Percentiles rank a stretch among this genome's conserved stretches.
These are phyloP conservation scores for Asterochloris sp. DNA, from an alignment of 139 green algal species.

Conservation along the genomic window DNA sequence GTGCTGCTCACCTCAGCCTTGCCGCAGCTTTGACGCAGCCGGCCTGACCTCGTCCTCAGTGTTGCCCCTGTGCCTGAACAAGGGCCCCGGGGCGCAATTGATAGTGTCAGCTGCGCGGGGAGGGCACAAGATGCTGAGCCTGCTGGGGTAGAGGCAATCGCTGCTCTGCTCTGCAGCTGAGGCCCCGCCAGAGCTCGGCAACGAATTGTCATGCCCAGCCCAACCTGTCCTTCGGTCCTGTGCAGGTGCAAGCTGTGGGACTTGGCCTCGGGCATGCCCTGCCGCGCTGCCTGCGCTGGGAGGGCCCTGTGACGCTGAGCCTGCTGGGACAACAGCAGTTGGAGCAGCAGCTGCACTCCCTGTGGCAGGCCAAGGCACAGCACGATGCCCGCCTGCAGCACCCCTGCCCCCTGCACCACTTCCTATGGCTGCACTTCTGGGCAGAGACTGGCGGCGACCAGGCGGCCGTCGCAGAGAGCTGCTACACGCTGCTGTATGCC, in stretches of 20 bases:
- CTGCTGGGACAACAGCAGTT: not conserved
- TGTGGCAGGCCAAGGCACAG: constrained; percentile 11
- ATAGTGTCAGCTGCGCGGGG: too few relatives aligned
- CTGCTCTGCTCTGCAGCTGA: too few relatives aligned
- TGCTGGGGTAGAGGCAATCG: too few relatives aligned
- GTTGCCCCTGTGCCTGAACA: too few relatives aligned
- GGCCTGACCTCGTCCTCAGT: too few relatives aligned
- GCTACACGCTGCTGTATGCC: constrained; percentile 10
- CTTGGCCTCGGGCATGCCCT: not conserved
- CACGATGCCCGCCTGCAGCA: not conserved
- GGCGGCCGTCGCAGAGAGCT: not conserved
- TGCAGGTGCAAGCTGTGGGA: constrained; percentile 4
- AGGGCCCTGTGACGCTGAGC: not conserved
- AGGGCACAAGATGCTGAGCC: too few relatives aligned
- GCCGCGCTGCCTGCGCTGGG: not conserved
- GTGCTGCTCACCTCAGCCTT: too few relatives aligned
- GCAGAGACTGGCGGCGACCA: constrained; percentile 2
- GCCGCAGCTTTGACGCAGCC: too few relatives aligned
- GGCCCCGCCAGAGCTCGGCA: too few relatives aligned
- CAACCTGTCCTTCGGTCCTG: not conserved
- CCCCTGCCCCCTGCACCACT: not conserved
- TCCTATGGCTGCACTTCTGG: constrained; percentile 15
- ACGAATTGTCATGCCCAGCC: too few relatives aligned
- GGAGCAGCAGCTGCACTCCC: not conserved
- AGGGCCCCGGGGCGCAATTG: too few relatives aligned